Evolutionary conservation across 2,329 filamentous ascomycete genomes (phyloP).

Genomic region (Dothistroma pini): DNA sequence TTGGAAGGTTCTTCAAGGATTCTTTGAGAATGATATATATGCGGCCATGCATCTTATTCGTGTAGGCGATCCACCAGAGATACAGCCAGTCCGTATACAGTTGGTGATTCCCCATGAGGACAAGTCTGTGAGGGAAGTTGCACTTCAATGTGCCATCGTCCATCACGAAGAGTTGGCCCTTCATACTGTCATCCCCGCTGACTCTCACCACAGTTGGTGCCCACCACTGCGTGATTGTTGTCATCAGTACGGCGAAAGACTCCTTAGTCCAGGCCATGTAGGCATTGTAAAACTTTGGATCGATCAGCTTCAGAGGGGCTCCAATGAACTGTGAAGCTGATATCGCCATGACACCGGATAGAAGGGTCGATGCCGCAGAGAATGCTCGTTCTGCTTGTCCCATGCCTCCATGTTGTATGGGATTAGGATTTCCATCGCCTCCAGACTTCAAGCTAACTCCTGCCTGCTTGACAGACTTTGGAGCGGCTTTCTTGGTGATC

Average conservation of each 20-base stretch:
- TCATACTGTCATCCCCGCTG: conserved; percentile 76
- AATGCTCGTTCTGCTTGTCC: conserved; percentile 50
- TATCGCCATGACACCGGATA: conserved; percentile 50
- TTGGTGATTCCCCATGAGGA: conserved; percentile 82
- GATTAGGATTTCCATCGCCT: conserved; percentile 36
- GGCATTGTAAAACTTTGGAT: conserved; percentile 73
- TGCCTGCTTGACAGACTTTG: conserved; percentile 29
- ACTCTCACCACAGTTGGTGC: conserved; percentile 78
- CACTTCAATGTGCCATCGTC: conserved; percentile 71
- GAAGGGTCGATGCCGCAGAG: conserved; percentile 48
- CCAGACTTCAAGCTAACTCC: conserved; percentile 44
- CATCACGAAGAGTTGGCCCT: conserved; percentile 67
- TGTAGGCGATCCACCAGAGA: conserved; percentile 91
- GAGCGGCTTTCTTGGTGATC: conserved; percentile 3
- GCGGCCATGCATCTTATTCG: conserved; percentile 76
- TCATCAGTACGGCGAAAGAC: conserved; percentile 73
- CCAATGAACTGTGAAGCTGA: conserved; percentile 72
- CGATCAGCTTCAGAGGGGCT: conserved; percentile 69
- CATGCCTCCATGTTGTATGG: conserved; percentile 44
- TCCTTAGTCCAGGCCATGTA: conserved; percentile 87
- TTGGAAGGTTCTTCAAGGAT: conserved; percentile 73
- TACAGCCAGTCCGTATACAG: conserved; percentile 92
- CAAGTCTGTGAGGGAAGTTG: conserved; percentile 73
- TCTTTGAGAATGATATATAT: conserved; percentile 90
- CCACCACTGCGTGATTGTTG: conserved; percentile 81